These are phyloP conservation scores for Pneumocystis wakefieldiae DNA, from an alignment of 1,139 yeast species.

Conservation along the genomic window DNA sequence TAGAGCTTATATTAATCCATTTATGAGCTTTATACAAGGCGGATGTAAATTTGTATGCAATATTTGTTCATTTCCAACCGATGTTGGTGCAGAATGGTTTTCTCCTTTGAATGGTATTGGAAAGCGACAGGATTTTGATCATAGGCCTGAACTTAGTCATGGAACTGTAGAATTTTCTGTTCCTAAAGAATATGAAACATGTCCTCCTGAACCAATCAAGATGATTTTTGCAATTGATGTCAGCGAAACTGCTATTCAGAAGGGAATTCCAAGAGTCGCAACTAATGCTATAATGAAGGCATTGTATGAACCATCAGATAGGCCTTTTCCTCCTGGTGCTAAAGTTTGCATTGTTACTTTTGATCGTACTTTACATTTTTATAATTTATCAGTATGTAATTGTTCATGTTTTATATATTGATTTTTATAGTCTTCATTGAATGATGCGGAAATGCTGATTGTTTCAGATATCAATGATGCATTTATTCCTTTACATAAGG, in stretches of 20 bases:
- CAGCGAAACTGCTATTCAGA: constrained; percentile 44
- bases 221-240: constrained; percentile 72
- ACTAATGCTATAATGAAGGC: constrained; percentile 60
- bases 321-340: constrained; percentile 29
- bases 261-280: constrained; percentile 48
- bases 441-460: constrained; percentile 49
- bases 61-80: constrained; percentile 67
- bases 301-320: constrained; percentile 26
- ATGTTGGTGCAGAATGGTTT: constrained; percentile 43
- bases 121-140: constrained; percentile 45
- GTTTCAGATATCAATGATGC: constrained; percentile 66
- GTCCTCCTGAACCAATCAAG: constrained; percentile 37
- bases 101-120: constrained; percentile 48
- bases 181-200: constrained; percentile 42
- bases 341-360: constrained; percentile 60
- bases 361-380: constrained; percentile 61
- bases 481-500: constrained; percentile 62
- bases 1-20: constrained; percentile 76
- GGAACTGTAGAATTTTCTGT: constrained; percentile 83
- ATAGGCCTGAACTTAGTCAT: constrained; percentile 59
- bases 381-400: constrained; percentile 36
- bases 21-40: constrained; percentile 49
- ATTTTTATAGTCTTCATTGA: constrained; percentile 22
- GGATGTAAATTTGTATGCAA: constrained; percentile 66
- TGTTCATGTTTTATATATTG: neutral